Evolutionary conservation across 176 grass and related monocot genomes (phyloP).

Genomic region (Eragrostis nindensis): DNA sequence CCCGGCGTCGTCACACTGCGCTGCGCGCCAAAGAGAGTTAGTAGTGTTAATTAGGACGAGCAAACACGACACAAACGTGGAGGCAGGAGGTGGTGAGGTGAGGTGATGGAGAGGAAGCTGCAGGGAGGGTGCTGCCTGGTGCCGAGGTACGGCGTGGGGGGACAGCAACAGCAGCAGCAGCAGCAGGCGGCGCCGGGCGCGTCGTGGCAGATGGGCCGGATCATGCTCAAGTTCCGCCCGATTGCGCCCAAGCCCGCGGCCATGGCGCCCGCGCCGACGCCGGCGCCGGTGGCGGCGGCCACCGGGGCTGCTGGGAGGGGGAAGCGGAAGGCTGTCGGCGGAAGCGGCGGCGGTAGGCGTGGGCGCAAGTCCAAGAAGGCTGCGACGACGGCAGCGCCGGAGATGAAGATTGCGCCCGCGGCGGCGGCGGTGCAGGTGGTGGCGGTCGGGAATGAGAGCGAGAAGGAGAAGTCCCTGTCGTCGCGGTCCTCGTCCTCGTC

Average conservation of each 20-base stretch:
- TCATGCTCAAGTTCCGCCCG: conserved; percentile 85
- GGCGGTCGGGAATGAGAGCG: background rate
- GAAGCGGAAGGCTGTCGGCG: conserved; percentile 33
- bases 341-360: conserved; percentile 4
- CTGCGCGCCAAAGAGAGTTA: background rate
- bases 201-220: conserved; percentile 61
- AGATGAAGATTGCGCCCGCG: too few relatives aligned
- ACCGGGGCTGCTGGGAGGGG: background rate
- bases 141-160: conserved; percentile 38
- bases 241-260: conserved; percentile 82
- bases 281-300: background rate
- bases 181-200: conserved; percentile 15
- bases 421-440: background rate
- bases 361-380: conserved; percentile 50
- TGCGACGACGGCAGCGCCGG: background rate
- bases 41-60: background rate
- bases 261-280: conserved; percentile 21
- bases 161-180: background rate
- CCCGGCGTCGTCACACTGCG: background rate
- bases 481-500: conserved; percentile 52
- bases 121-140: conserved; percentile 56
- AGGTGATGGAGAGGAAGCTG: conserved; percentile 57
- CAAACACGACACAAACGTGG: background rate
- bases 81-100: background rate
- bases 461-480: conserved; percentile 43